Conservation (phyloP, 768 basidiomycete species). For the Suillus decipiens region DNA sequence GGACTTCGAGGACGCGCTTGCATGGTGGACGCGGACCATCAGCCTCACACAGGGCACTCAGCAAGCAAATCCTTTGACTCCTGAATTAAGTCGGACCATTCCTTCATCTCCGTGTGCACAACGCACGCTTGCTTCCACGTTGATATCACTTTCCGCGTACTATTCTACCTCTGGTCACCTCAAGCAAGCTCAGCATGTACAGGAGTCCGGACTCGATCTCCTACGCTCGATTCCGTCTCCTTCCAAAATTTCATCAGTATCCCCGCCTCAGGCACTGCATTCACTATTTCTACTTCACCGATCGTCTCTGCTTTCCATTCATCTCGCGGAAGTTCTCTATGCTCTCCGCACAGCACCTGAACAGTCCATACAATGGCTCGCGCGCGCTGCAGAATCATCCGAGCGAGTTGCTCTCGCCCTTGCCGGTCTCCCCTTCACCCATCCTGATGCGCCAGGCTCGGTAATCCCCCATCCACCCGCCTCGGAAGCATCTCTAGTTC, state of each 20-base stretch:
- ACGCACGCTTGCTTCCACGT: slow-evolving; percentile 56
- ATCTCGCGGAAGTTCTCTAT: slow-evolving; percentile 72
- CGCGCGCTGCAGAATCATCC: slow-evolving; percentile 64
- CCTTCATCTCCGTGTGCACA: slow-evolving; percentile 66
- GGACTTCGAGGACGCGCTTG: slow-evolving; percentile 50
- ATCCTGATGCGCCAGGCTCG: slow-evolving; percentile 37
- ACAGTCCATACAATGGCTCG: slow-evolving; percentile 56
- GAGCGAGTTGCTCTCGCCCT: slow-evolving; percentile 62
- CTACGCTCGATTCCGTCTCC: slow-evolving; percentile 56
- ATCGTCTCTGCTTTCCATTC: slow-evolving; percentile 69
- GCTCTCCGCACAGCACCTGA: slow-evolving; percentile 44
- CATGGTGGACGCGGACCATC: slow-evolving; percentile 70
- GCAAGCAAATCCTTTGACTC: slow-evolving; percentile 20
- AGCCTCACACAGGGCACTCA: slow-evolving; percentile 42
- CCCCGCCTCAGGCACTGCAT: slow-evolving; percentile 65
- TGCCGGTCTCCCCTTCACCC: slow-evolving; percentile 40
- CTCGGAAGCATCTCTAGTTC: slow-evolving; percentile 42
- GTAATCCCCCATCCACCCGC: slow-evolving; percentile 38
- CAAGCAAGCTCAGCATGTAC: slow-evolving; percentile 52
- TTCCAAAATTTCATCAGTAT: slow-evolving; percentile 40
- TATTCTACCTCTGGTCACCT: slow-evolving; percentile 63
- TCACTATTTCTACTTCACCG: slow-evolving; percentile 68
- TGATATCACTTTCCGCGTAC: slow-evolving; percentile 73
- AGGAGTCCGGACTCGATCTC: slow-evolving; percentile 56
- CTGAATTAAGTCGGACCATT: slow-evolving; percentile 36